Evolutionary conservation across 768 basidiomycete species (phyloP), one percentile per base, ranked within the genome.

Genomic region (Mycena galericulata): DNA sequence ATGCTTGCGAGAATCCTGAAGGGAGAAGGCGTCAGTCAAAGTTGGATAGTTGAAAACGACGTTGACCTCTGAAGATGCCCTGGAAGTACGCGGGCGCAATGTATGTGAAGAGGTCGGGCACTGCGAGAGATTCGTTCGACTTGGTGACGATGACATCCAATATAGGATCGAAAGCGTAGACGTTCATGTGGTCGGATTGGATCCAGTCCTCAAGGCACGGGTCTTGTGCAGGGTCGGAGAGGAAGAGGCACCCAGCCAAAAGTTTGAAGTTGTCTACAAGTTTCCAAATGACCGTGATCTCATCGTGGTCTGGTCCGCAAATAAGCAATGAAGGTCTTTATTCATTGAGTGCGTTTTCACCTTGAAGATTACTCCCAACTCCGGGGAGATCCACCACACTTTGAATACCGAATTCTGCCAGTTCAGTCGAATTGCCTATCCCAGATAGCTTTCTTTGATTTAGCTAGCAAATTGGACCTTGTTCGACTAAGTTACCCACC

Each of bases 311-410:
- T 75, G 22, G 2, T 22, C 41, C 27, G 12, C 11, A 12, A 64
- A 17, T 45, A n/a, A 26, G 8, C 14, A 14, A 14, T 11, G 24
- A 20, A 3, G 11, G n/a, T n/a, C 11, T 15, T 7, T 54, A 17
- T 22, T 32, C 54, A 22, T 26, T 3, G 38, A 49, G 50, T 34
- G 36, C 49, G 26, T 5, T 45, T 49, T 75, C 70, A 62, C 78
- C 79, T 64, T 78, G 75, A 14, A 79, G 65, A 62, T 79, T 78
- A 9, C 54, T 69, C 24, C 79, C 79, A n/a, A 80, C 79, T 7
- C 75, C 75, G 1, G 79, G 75, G 30, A 75, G 62, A 46, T 78
- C 50, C 2, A 75, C 65, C 15, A 74, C 59, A 17, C 72, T 49
- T n/a, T 70, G 56, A 26, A 78, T 77, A 5, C 74, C 72, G 51